phyloP scores from a whole-genome alignment of 495 filamentous ascomycete genomes.

The Talaromyces thailandensis region DNA sequence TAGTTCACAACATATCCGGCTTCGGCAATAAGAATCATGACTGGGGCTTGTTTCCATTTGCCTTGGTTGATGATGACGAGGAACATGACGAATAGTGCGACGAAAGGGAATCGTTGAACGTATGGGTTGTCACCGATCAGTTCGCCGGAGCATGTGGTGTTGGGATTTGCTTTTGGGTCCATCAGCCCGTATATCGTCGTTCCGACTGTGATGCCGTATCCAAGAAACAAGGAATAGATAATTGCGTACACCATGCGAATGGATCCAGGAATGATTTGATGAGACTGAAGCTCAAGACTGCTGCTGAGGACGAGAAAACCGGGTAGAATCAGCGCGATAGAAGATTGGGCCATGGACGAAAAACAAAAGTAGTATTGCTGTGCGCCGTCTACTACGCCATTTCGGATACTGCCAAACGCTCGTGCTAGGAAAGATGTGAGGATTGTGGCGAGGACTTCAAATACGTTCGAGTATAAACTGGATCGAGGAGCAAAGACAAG shows the following conservation, averaged over 20 bases:
- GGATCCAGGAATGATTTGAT: constrained; percentile 79
- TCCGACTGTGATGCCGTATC: constrained; percentile 91
- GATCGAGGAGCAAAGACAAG: constrained; percentile 70
- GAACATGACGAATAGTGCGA: constrained; percentile 69
- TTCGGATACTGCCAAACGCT: constrained; percentile 67
- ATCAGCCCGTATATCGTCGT: constrained; percentile 82
- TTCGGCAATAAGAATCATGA: constrained; percentile 76
- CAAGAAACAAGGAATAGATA: constrained; percentile 90
- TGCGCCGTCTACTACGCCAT: constrained; percentile 31
- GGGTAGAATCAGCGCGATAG: constrained; percentile 86
- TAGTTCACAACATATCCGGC: constrained; percentile 78
- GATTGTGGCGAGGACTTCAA: constrained; percentile 80
- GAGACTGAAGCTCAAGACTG: constrained; percentile 80
- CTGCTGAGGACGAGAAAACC: constrained; percentile 79
- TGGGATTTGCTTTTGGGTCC: constrained; percentile 62
- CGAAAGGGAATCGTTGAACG: constrained; percentile 48
- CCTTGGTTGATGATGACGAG: constrained; percentile 83
- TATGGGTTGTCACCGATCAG: constrained; percentile 35
- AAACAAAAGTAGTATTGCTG: constrained; percentile 71
- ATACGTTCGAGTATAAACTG: constrained; percentile 74
- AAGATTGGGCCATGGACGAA: constrained; percentile 81
- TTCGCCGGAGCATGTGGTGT: constrained; percentile 53
- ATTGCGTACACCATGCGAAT: constrained; percentile 94
- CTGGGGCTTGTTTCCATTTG: constrained; percentile 80
- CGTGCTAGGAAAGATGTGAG: constrained; percentile 81